Evolutionary conservation across 2,329 filamentous ascomycete species (phyloP).

Genomic region (Pseudogymnoascus sp.): DNA sequence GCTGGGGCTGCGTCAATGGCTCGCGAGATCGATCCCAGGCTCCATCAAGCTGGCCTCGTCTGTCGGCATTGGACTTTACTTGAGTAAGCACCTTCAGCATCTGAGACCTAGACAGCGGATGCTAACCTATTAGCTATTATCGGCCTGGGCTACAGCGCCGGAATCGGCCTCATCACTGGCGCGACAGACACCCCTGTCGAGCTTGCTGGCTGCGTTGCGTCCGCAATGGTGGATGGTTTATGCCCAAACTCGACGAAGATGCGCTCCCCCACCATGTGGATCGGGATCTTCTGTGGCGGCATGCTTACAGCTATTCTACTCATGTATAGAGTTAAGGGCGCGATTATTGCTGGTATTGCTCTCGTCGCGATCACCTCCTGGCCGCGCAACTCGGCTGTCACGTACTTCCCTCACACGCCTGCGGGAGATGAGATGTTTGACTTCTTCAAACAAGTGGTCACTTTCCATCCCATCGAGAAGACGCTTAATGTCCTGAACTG

Average conservation of each 20-base stretch:
- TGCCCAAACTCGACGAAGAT: conserved; percentile 64
- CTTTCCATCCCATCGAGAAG: conserved; percentile 68
- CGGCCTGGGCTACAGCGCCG: conserved; percentile 70
- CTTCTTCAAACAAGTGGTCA: conserved; percentile 83
- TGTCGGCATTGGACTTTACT: conserved; percentile 77
- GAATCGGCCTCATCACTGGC: conserved; percentile 71
- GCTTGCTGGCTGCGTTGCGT: conserved; percentile 49
- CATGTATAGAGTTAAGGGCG: conserved; percentile 81
- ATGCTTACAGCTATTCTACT: conserved; percentile 72
- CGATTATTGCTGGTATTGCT: conserved; percentile 74
- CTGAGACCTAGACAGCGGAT: neutral
- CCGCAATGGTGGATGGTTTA: conserved; percentile 35
- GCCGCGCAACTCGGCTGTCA: conserved; percentile 68
- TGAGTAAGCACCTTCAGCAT: conserved; percentile 32
- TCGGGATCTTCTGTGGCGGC: conserved; percentile 80
- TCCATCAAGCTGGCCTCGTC: conserved; percentile 83
- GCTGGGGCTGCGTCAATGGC: conserved; percentile 78
- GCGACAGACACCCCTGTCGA: conserved; percentile 60
- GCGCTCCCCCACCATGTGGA: conserved; percentile 77
- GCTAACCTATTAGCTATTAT: conserved; percentile 44
- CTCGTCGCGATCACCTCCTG: conserved; percentile 84
- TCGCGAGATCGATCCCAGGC: conserved; percentile 72
- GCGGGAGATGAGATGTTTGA: conserved; percentile 65
- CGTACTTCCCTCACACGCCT: conserved; percentile 68
- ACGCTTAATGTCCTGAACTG: conserved; percentile 67